Percentiles rank a stretch among this genome's conserved stretches.
These are phyloP conservation scores for Huntiella decipiens DNA, from an alignment of 2,329 filamentous ascomycete genomes.

Conservation along the genomic window DNA sequence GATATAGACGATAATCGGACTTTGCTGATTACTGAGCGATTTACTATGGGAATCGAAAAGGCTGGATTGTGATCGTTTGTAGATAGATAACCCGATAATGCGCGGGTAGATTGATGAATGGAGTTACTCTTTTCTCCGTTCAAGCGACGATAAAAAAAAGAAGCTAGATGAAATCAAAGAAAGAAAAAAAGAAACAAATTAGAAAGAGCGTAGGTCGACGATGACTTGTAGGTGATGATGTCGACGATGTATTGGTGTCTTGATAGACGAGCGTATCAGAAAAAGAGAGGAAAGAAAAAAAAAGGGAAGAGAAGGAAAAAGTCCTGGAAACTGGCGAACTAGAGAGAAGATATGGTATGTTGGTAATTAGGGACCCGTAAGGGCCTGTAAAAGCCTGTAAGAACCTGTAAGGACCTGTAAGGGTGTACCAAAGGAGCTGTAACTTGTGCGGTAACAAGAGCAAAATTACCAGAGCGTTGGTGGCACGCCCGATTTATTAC, in stretches of 20 bases:
- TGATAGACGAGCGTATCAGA: neutral
- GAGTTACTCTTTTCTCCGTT: neutral
- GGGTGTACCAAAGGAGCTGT: too few species aligned
- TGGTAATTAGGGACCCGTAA: too few species aligned
- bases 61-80: too few species aligned
- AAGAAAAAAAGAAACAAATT: conserved; percentile 11
- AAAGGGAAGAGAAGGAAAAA: conserved; percentile 2
- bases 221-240: neutral
- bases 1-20: neutral
- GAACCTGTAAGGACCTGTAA: too few species aligned
- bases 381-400: too few species aligned
- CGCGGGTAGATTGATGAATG: neutral
- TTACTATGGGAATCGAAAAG: neutral
- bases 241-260: neutral
- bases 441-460: too few species aligned
- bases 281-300: conserved; percentile 4
- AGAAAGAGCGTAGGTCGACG: conserved; percentile 3
- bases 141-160: too few species aligned
- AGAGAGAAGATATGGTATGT: too few species aligned
- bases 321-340: neutral
- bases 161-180: conserved; percentile 8
- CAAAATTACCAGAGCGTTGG: too few species aligned
- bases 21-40: neutral
- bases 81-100: too few species aligned
- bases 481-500: too few species aligned